Percentiles rank a stretch among this genome's conserved stretches.
These are phyloP conservation scores for Boletus edulis DNA, from an alignment of 768 basidiomycete genomes.

Conservation along the genomic window DNA sequence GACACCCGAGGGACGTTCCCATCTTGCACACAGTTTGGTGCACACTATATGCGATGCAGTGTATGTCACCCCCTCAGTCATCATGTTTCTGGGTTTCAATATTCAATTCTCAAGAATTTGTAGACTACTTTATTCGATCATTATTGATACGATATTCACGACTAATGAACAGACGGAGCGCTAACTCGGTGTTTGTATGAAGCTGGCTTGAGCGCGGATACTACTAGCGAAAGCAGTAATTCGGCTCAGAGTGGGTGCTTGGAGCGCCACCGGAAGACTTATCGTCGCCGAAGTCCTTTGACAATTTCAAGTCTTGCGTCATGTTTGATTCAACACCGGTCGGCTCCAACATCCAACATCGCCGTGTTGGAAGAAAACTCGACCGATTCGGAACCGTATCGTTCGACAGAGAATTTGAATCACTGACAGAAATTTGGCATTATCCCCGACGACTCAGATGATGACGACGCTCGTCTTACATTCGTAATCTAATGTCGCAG, in stretches of 20 bases:
- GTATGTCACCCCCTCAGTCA: constrained; percentile 2
- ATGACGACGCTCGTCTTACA: no score
- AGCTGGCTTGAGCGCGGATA: no score
- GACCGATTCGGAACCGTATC: background rate
- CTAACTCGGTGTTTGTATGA: no score
- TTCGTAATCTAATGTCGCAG: no score
- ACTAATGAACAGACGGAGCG: background rate
- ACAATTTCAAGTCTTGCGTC: background rate
- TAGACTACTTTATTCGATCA: constrained; percentile 4
- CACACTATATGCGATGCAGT: background rate
- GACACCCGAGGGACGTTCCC: background rate
- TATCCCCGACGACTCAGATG: background rate
- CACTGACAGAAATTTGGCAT: background rate
- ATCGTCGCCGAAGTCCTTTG: no score
- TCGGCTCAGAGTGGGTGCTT: no score
- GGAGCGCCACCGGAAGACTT: no score
- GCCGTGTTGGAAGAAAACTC: background rate
- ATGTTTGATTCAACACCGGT: background rate
- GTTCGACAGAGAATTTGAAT: background rate
- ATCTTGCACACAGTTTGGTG: background rate
- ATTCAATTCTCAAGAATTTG: background rate
- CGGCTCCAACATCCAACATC: background rate
- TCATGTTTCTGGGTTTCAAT: background rate
- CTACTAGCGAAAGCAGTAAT: no score
- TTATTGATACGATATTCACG: background rate